Evolutionary conservation across 805 yeast genomes (phyloP), one percentile per base, ranked within the genome.

Genomic region (Helenozyma baotianmanensis): DNA sequence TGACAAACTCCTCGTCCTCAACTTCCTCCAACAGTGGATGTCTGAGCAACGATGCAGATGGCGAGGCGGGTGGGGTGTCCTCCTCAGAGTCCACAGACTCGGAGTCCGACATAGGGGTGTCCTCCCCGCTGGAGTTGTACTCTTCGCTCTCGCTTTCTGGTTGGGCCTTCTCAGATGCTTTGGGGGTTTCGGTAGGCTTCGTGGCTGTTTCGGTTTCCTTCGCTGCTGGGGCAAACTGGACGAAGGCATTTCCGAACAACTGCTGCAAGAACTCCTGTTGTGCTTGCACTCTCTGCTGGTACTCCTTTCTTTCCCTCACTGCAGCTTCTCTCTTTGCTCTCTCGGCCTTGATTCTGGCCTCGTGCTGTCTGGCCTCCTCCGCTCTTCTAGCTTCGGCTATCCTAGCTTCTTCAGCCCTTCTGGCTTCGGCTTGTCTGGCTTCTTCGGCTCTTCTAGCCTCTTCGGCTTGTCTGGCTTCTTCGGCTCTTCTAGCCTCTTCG

Each of bases 1-100:
- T 48, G 9, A 64, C 64, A 42, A 60, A 64, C 33, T 57, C 62
- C 28, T 57, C 62, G 36, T 58, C 63, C 23, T 56, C 62, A 6
- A 56, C 56, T 18, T 54, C 60, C 30, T 56, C 62, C 25, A 57
- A 26, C n/a, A 43, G 39, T 18, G 47, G 43, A 14, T 40, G 43
- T 22, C 28, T 43, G 35, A 32, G 41, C 18, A 45, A 35, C 13
- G 31, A 29, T 11, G 38, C 30, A 14, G 17, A 28, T 7, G 27
- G 18, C 5, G 34, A 25, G 5, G 30, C 30, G 11, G 32, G 23
- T n/a, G 28, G 21, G 7, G 27, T 14, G 14, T 29, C 37, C 9
- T 14, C 11, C 3, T 45, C 47, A 1, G 43, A 40, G 21, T 23
- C 26, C 13, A 43, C 31, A 5, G 45, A 38, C 10, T 40, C 43